phyloP scores from a whole-genome alignment of 345 rosid species.

The Euphorbia lathyris region DNA sequence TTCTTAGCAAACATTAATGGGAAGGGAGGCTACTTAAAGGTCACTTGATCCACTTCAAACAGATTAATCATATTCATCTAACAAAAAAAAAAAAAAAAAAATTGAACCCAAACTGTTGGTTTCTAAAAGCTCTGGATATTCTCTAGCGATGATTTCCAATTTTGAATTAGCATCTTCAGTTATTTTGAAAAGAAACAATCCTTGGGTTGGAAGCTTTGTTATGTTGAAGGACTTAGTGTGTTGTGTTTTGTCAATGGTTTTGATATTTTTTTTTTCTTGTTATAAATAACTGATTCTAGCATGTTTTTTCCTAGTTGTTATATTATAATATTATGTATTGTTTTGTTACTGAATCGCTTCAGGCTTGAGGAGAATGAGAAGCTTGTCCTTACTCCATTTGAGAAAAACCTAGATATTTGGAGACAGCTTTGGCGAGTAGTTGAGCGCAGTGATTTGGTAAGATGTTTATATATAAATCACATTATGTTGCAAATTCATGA shows the following conservation, averaged over 20 bases:
- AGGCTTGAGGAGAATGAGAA: slow-evolving; percentile 96
- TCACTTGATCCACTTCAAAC: neutral
- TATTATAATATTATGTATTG: neutral
- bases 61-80: too few species aligned
- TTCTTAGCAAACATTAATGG: too few species aligned
- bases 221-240: neutral
- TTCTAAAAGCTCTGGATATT: neutral
- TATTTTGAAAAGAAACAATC: neutral
- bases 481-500: neutral
- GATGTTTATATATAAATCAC: slow-evolving; percentile 9
- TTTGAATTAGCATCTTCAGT: neutral
- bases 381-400: slow-evolving; percentile 91
- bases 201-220: neutral
- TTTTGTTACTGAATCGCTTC: slow-evolving; percentile 19
- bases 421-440: slow-evolving; percentile 99
- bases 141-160: neutral
- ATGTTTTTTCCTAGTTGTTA: neutral
- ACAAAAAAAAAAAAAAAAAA: too few species aligned
- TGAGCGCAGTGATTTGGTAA: slow-evolving; percentile 94
- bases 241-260: neutral
- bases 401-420: slow-evolving; percentile 97
- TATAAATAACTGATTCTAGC: neutral
- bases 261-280: neutral
- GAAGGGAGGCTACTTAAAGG: too few species aligned
- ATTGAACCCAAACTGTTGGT: neutral